Evolutionary conservation across 2,329 filamentous ascomycete genomes (phyloP), one percentile per base, ranked within the genome.

Genomic region (Ophiostoma sp.): DNA sequence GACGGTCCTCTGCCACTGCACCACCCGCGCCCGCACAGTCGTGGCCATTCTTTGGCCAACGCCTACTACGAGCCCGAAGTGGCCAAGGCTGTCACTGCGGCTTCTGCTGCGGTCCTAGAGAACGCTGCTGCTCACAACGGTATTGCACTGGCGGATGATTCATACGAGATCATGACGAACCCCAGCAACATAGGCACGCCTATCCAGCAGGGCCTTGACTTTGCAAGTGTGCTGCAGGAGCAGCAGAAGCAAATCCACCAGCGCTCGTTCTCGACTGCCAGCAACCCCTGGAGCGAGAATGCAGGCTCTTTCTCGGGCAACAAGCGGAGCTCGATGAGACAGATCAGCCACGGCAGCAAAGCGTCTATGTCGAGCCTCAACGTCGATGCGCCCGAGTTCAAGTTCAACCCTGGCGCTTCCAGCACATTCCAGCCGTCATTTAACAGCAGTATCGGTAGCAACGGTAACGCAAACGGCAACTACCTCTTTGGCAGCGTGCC

Each of bases 341-440:
- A 78, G 16, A 79, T 81, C 11, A 85, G 84, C 71, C 90, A 93
- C 74, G 83, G 82, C 18, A 89, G 88, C 75, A 91, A 89, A 73
- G 82, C 87, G 3, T 93, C 87, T 0, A 78, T 88, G 60, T 92
- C 92, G 0, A 93, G 89, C 73, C 84, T 98, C 73, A 98, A 98
- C 74, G 93, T 96, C 42, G 87, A 89, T 71, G 94, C 94, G 0
- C 90, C 93, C 64, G 92, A 95, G 75, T 97, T 97, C 81, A 92
- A 89, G 73, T 94, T 94, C 78, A 85, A 86, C 71, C 85, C 84
- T 3, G 76, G 78, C 2, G 84, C 76, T 73, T 78, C 73, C 79
- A 82, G 49, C 81, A 83, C 45, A 76, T 87, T 86, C 73, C 81
- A 82, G 49, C 82, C 84, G 44, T 65, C 45, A 14, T 65, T 65